Conservation (phyloP, 2,329 filamentous ascomycete genomes). For the Blastomyces emzantsi region DNA sequence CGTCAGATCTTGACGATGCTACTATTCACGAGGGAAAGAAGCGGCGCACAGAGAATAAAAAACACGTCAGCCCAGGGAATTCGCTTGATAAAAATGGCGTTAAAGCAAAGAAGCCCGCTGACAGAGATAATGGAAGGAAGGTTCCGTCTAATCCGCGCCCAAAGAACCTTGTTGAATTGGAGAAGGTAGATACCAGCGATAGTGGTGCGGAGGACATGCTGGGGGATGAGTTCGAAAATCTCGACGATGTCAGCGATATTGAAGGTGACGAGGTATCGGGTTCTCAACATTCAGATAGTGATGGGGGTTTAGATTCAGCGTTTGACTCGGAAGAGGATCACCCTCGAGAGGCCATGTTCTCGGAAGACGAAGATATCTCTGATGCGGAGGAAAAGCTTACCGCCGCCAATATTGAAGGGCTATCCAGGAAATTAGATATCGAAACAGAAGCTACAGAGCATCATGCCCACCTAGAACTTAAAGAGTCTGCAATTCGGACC, state of each 20-base stretch:
- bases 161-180: conserved; percentile 31
- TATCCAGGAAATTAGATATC: conserved; percentile 75
- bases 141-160: conserved; percentile 15
- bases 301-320: conserved; percentile 41
- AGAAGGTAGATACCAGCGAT: conserved; percentile 29
- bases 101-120: conserved; percentile 32
- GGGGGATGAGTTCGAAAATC: conserved; percentile 41
- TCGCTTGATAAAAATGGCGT: conserved; percentile 21
- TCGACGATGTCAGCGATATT: conserved; percentile 32
- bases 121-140: conserved; percentile 24
- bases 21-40: conserved; percentile 13
- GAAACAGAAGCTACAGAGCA: conserved; percentile 68
- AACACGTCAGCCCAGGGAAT: conserved; percentile 45
- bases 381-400: conserved; percentile 86
- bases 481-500: conserved; percentile 78
- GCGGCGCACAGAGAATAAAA: conserved; percentile 13
- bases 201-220: conserved; percentile 33
- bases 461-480: conserved; percentile 74
- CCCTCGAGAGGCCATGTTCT: conserved; percentile 67
- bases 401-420: conserved; percentile 88
- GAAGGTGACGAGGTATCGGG: conserved; percentile 48
- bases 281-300: conserved; percentile 41
- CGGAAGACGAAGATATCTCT: conserved; percentile 84
- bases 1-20: conserved; percentile 55
- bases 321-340: conserved; percentile 63